Evolutionary conservation across 257 asterid genomes (phyloP), one percentile per base, ranked within the genome.

Genomic region (Scutellaria minor): DNA sequence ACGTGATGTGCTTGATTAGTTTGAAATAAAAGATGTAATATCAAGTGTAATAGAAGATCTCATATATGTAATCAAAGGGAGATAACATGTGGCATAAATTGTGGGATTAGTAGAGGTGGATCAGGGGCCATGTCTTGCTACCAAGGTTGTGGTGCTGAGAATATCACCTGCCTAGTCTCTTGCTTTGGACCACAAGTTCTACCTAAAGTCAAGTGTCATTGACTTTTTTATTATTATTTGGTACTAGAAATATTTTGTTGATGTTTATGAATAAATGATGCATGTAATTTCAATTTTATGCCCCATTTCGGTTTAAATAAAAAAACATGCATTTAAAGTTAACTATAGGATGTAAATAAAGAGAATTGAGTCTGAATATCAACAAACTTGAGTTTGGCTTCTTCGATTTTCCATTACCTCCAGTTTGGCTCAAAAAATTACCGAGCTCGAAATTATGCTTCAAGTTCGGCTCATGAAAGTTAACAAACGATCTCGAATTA

Each of bases 91-190:
- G 41, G 41, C 7, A 1, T 66, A 10, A 78, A 76, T 37, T 82
- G 86, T 9, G 80, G 76, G 10, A 45, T 31, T 6, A 76, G 65
- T 52, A 12, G 78, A 40, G 77, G 81, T 31, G 86, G 79, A 15
- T 4, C 52, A 0, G 74, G 70, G 15, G 65, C 74, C n/a, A 5
- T 76, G 7, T 9, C 80, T 9, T 82, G 86, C 78, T 82, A 79
- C 59, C 84, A 76, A 48, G 76, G 78, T 6, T 79, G 86, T 56
- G 78, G 74, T 6, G 58, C 77, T 0, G 27, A 69, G 6, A 35
- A 54, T 27, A 73, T 79, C 12, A 47, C 80, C 24, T 79, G 86
- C n/a, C 24, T 70, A 4, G 10, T 71, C 11, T 77, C 82, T 73
- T 82, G 86, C 64, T 14, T 70, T 54, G 82, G 77, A 22, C 11